These are phyloP conservation scores for Quaeritorhiza haematococci DNA, from an alignment of 371 early-diverging fungal genomes.

Conservation along the genomic window DNA sequence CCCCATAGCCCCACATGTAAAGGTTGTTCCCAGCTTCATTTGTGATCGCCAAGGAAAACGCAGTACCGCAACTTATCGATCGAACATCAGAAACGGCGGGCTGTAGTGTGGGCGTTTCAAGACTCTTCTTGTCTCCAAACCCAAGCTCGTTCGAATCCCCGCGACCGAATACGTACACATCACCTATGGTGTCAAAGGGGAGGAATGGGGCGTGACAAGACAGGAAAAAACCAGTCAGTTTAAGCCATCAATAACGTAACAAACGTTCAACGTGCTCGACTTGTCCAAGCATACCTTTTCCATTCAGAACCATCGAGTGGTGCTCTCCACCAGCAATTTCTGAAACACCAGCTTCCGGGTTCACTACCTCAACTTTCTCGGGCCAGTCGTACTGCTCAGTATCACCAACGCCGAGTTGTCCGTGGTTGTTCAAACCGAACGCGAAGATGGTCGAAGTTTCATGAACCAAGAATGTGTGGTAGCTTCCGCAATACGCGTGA, in stretches of 20 bases:
- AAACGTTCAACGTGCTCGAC: not conserved
- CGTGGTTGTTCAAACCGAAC: constrained; percentile 95
- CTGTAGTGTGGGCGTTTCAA: constrained; percentile 3
- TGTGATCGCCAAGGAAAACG: constrained; percentile 24
- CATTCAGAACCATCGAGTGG: constrained; percentile 73
- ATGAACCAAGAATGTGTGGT: constrained; percentile 80
- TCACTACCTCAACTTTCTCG: constrained; percentile 4
- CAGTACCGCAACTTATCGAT: constrained; percentile 10
- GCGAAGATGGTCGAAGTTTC: constrained; percentile 58
- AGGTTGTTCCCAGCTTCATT: constrained; percentile 22
- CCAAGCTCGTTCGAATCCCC: constrained; percentile 11
- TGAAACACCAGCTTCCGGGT: constrained; percentile 30
- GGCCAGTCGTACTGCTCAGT: constrained; percentile 30
- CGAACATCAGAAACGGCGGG: constrained; percentile 9
- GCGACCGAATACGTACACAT: constrained; percentile 79
- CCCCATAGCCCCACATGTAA: constrained; percentile 45
- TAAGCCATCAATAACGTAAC: not conserved
- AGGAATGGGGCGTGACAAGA: not conserved
- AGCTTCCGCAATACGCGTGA: constrained; percentile 74
- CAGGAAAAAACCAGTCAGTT: constrained; percentile 1
- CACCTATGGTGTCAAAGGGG: too few relatives aligned
- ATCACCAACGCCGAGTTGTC: constrained; percentile 76
- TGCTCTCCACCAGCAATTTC: constrained; percentile 85
- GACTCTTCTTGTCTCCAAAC: constrained; percentile 3
- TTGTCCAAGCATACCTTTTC: constrained; percentile 41